Conservation (phyloP, 306 rosid species). For the Cucurbita pepo region DNA sequence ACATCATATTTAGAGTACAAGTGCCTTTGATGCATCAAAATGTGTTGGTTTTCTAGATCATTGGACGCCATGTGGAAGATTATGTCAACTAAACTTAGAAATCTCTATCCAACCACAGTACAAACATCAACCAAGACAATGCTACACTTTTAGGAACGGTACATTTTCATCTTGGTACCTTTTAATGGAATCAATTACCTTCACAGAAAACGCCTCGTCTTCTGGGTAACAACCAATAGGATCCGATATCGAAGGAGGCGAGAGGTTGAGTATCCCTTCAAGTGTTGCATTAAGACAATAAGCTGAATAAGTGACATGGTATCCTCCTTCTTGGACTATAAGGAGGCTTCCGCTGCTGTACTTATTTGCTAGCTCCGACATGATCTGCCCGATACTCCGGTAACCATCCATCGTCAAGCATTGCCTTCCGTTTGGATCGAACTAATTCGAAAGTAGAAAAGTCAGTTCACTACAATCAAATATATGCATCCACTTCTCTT, state of each 20-base stretch:
- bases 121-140: neutral
- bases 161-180: conserved; percentile 26
- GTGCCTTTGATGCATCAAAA: neutral
- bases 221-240: conserved; percentile 64
- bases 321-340: conserved; percentile 92
- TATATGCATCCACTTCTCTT: neutral
- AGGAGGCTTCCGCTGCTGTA: conserved; percentile 42
- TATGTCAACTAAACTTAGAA: neutral
- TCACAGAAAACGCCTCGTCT: conserved; percentile 39
- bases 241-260: conserved; percentile 38
- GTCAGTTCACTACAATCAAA: neutral
- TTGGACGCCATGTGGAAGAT: neutral
- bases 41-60: neutral
- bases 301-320: conserved; percentile 77
- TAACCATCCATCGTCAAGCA: conserved; percentile 90
- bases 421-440: conserved; percentile 93
- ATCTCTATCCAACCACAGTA: neutral
- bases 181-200: conserved; percentile 43
- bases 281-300: conserved; percentile 86
- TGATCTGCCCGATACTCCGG: conserved; percentile 39
- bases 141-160: conserved; percentile 26
- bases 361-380: conserved; percentile 21
- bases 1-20: too few species aligned
- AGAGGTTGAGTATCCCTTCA: conserved; percentile 71
- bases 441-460: conserved; percentile 26